phyloP scores from a whole-genome alignment of 495 filamentous ascomycete species.

The Elasticomyces elasticus region DNA sequence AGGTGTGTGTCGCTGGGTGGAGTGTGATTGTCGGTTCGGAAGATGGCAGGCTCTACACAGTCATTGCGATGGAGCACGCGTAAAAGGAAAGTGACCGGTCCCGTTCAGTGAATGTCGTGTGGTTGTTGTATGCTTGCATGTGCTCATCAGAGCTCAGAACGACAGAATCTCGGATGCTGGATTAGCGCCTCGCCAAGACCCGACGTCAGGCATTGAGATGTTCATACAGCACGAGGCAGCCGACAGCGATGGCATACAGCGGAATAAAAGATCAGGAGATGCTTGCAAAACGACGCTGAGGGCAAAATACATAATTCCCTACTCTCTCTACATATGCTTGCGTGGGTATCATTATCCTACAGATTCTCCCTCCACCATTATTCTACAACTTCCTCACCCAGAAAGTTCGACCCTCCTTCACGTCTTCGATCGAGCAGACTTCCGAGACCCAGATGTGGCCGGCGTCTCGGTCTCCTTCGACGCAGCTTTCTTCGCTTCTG shows the following conservation, averaged over 20 bases:
- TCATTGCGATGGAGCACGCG: neutral
- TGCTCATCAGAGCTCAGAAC: too few species aligned
- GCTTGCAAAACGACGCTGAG: too few species aligned
- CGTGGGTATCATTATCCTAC: too few species aligned
- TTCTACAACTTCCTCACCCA: neutral
- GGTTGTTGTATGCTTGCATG: neutral
- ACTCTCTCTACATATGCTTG: too few species aligned
- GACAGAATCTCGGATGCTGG: too few species aligned
- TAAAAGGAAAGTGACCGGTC: neutral
- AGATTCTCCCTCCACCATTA: too few species aligned
- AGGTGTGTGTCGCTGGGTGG: neutral
- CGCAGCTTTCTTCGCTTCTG: neutral
- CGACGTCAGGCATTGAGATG: too few species aligned
- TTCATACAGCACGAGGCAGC: too few species aligned
- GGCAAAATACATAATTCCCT: too few species aligned
- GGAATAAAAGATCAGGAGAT: too few species aligned
- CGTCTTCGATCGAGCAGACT: slow-evolving; percentile 10
- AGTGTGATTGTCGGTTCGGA: neutral
- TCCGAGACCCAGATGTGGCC: slow-evolving; percentile 3
- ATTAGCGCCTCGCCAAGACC: too few species aligned
- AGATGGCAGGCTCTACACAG: neutral
- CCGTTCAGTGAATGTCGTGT: neutral
- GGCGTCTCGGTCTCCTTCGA: slow-evolving; percentile 5
- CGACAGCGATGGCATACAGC: too few species aligned
- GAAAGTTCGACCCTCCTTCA: neutral